These are phyloP conservation scores for Ophiosphaerella korrae DNA, from an alignment of 2,329 filamentous ascomycete genomes.

Conservation along the genomic window DNA sequence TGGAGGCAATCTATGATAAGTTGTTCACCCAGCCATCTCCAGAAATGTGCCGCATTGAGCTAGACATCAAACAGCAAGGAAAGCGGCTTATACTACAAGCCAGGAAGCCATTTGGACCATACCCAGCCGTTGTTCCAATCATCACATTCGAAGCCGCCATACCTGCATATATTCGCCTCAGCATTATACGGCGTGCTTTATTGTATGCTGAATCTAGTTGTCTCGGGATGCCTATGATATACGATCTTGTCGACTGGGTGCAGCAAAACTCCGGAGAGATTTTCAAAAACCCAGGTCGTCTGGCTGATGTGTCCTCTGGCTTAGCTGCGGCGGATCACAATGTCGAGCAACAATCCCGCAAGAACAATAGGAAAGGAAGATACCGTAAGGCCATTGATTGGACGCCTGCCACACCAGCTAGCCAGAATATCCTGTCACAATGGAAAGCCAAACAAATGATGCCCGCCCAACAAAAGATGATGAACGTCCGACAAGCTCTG, in stretches of 20 bases:
- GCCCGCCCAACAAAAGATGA: constrained; percentile 74
- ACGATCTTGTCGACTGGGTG: constrained; percentile 88
- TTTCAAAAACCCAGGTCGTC: constrained; percentile 79
- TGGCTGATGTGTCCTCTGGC: constrained; percentile 83
- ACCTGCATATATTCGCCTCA: constrained; percentile 91
- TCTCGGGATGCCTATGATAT: constrained; percentile 87
- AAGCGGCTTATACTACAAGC: constrained; percentile 66
- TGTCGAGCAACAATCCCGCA: constrained; percentile 17
- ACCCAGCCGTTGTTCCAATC: constrained; percentile 72
- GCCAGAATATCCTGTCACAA: constrained; percentile 62
- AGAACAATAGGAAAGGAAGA: constrained; percentile 24
- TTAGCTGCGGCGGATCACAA: constrained; percentile 59
- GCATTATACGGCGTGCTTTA: constrained; percentile 78
- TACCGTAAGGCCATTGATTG: constrained; percentile 65
- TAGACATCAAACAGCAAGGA: constrained; percentile 58
- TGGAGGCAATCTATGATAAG: constrained; percentile 86
- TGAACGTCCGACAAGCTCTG: constrained; percentile 71
- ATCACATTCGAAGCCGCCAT: constrained; percentile 71
- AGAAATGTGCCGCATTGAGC: constrained; percentile 71
- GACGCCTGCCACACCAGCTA: constrained; percentile 62
- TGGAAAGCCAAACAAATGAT: constrained; percentile 73
- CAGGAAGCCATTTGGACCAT: constrained; percentile 69
- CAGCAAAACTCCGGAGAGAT: constrained; percentile 83
- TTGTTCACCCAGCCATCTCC: constrained; percentile 58
- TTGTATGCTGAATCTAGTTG: constrained; percentile 72